Evolutionary conservation across 2,329 filamentous ascomycete species (phyloP).

Genomic region (Diaporthe citrichinensis): DNA sequence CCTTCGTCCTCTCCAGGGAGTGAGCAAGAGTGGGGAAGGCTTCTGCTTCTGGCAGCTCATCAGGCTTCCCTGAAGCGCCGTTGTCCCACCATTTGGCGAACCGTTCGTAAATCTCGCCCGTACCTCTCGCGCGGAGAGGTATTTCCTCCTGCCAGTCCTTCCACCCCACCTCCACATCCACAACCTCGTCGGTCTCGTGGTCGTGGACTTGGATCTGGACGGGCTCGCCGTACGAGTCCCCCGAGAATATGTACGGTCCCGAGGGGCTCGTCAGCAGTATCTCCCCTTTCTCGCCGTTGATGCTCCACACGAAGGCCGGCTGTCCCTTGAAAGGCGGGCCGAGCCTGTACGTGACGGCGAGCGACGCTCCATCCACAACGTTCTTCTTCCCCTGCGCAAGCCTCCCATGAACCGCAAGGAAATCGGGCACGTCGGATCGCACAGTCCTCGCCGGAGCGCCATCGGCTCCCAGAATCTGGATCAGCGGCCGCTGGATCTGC

Average conservation of each 20-base stretch:
- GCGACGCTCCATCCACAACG: conserved; percentile 53
- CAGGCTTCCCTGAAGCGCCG: background rate
- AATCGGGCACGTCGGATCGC: conserved; percentile 48
- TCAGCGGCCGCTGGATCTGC: conserved; percentile 21
- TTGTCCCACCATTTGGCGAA: conserved; percentile 50
- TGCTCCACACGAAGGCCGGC: conserved; percentile 61
- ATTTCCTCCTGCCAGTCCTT: conserved; percentile 54
- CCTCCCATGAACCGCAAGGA: conserved; percentile 51
- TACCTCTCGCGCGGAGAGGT: conserved; percentile 54
- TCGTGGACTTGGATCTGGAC: conserved; percentile 58
- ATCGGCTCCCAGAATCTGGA: background rate
- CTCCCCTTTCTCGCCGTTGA: conserved; percentile 67
- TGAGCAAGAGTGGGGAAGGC: conserved; percentile 25
- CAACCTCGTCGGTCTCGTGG: conserved; percentile 52
- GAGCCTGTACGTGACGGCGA: conserved; percentile 61
- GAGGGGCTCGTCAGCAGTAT: conserved; percentile 55
- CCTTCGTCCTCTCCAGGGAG: conserved; percentile 17
- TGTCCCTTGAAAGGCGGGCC: conserved; percentile 64
- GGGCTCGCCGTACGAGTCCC: conserved; percentile 50
- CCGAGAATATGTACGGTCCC: conserved; percentile 42
- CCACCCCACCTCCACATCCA: conserved; percentile 52
- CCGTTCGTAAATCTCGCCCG: conserved; percentile 63
- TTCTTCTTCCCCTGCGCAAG: conserved; percentile 47
- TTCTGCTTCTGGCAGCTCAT: conserved; percentile 18
- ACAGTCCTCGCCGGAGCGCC: conserved; percentile 39